Evolutionary conservation across 1,139 yeast genomes (phyloP), one percentile per base, ranked within the genome.

Genomic region (Candida glucosophila): DNA sequence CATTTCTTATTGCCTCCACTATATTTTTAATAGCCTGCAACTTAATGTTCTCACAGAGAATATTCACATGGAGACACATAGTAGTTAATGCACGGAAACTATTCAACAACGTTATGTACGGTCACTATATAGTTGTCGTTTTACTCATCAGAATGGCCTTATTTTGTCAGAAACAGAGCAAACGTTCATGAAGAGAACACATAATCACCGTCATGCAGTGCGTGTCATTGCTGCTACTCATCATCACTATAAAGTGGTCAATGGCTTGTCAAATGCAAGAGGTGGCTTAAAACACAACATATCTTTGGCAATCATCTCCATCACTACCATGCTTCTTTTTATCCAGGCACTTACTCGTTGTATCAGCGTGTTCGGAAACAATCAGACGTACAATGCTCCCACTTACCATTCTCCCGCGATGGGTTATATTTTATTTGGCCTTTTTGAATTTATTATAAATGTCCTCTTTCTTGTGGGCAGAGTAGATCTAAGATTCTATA

Each of bases 61-160:
- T 61, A 18, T 61, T 61, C 37, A 59, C 66, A 2, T 61, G 67
- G 67, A 50, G 68, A 43, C 68, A 61, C 41, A 67, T 67, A 9
- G 67, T 59, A 3, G 67, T 67, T 29, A 67, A 67, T 34, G 52
- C 60, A 15, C 39, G 66, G 25, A 41, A 35, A 23, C 39, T 59
- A 23, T 61, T 61, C 35, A 58, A 59, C 54, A 31, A 43, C 26
- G 34, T 48, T 27, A 61, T 61, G 67, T 39, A 49, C 23, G 30
- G 31, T 2, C 41, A 55, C 30, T 61, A 61, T 34, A 35, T 30
- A 3, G 35, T 56, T 15, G 67, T 61, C 18, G 28, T 36, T 4
- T 39, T 49, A 8, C 44, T 61, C 22, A 41, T 61, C 22, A 55
- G 40, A 10, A 40, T 58, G 30, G 9, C 52, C 56, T 24, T 61